Base-by-base conservation (phyloP, 2,329 filamentous ascomycete genomes). In the Epichloe bromicola region DNA sequence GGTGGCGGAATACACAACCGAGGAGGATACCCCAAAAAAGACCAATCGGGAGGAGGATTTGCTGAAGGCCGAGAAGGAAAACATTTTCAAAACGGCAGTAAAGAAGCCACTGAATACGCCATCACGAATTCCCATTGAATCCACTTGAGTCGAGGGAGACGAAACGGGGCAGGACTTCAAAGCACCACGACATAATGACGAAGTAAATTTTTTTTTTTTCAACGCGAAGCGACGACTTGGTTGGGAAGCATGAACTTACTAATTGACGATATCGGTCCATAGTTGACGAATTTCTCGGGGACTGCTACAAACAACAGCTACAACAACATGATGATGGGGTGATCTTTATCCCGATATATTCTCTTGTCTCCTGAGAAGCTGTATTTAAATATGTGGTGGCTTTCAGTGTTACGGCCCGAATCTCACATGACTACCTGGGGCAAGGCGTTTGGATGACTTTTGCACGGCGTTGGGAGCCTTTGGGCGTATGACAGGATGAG, bases 21-120 rank as follows among this genome's bases (percentile, higher is more conserved):
- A 62, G 43, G 65, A 65, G 26, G 63, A 63, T 10, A 67, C 64
- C 1, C 62, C 63, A 10, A 62, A 57, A 41, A 65, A 63, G 54
- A 48, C 53, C 46, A 51, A 50, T 23, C 55, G 58, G 48, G 60
- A 63, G 34, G 58, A 55, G 15, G 48, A 57, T 30, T 8, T 30
- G 17, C 3, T 53, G 8, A 46, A 46, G 36, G 50, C 38, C 4
- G 33, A 44, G 42, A 42, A 47, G 41, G 23, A 42, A 36, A 41
- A 30, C 10, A 37, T 44, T 3, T 20, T 10, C 10, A 48, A 42
- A 5, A 48, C 11, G 37, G 33, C 11, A 5, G 26, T 39, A 2
- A n/a, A 41, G 2, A 12, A 41, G 46, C 51, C 51, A 7, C 36
- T 46, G 4, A 34, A 36, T 8, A 12, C 26, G 14, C 10, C 41